Evolutionary conservation across 306 rosid genomes (phyloP), one percentile per base, ranked within the genome.

Genomic region (Rosa rugosa): DNA sequence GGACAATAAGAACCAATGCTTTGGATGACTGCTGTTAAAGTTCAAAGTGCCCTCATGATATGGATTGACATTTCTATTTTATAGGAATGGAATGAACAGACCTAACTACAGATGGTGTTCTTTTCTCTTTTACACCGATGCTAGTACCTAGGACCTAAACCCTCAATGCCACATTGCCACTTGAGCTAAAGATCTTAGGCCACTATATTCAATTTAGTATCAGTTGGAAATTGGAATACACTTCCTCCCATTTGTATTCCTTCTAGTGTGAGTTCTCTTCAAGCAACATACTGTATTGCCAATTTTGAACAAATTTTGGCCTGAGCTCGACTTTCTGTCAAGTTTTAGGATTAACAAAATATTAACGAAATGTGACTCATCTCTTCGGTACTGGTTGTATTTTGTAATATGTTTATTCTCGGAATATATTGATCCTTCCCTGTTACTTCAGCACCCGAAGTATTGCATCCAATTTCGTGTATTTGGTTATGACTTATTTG

Each of bases 1-100:
- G 40, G 77, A 79, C 38, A 36, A 46, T 47, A 64, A 34, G 31
- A 45, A 54, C 72, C 18, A 27, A 56, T 8, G 73, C 67, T 73
- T 68, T 60, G 31, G 69, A 46, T 67, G 46, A 53, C 72, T 72
- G 36, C 71, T 18, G 47, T 45, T 17, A 4, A 16, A 25, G 11
- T 47, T 71, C 44, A 31, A 17, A 27, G 14, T 4, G 44, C 56
- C 34, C 22, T 31, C 41, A 45, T 23, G 54, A 16, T 71, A 46
- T 71, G 77, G n/a, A 38, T 36, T 38, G 66, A 72, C 20, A 9
- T 16, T 13, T 34, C 5, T 25, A 31, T 12, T 12, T 25, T 27
- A 31, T 34, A 64, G 17, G 44, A 36, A 40, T 14, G 69, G 18
- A 23, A 40, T 40, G 38, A 36, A 60, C 8, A 36, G 38, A 42